A percentile compares a stretch with the other conserved stretches of the same genome.
Evolutionary conservation across 345 rosid genomes (phyloP).

Genomic region (Anastatica hierochuntica): DNA sequence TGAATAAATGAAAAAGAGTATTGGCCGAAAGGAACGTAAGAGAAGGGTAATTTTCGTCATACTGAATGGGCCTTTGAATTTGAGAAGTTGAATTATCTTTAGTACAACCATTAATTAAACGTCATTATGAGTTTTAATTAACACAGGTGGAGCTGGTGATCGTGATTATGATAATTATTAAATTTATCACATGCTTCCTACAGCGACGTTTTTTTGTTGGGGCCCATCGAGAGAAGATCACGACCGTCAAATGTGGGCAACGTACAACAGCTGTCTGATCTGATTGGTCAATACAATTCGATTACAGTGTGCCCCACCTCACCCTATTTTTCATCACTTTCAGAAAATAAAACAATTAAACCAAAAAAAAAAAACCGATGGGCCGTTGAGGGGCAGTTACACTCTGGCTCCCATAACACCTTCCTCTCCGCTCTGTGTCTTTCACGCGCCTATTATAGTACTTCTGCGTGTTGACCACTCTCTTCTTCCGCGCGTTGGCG

Average conservation of each 20-base stretch:
- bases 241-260: constrained; percentile 25
- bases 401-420: constrained; percentile 9
- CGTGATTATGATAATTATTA: no score
- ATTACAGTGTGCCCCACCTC: constrained; percentile 19
- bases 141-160: no score
- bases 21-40: no score
- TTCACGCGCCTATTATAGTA: not conserved
- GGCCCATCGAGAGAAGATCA: constrained; percentile 4
- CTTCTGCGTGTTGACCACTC: not conserved
- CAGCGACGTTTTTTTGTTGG: constrained; percentile 7
- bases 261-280: constrained; percentile 16
- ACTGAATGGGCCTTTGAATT: no score
- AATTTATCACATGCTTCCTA: not conserved
- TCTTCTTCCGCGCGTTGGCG: not conserved
- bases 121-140: no score
- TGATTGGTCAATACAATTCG: constrained; percentile 24
- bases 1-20: no score
- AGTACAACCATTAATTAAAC: no score
- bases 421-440: not conserved
- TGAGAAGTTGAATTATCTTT: no score
- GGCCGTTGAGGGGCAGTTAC: constrained; percentile 35
- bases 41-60: no score
- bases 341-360: not conserved
- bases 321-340: not conserved
- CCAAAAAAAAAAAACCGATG: constrained; percentile 14